phyloP scores from a whole-genome alignment of 305 asterid genomes.

The Fraxinus floribunda region DNA sequence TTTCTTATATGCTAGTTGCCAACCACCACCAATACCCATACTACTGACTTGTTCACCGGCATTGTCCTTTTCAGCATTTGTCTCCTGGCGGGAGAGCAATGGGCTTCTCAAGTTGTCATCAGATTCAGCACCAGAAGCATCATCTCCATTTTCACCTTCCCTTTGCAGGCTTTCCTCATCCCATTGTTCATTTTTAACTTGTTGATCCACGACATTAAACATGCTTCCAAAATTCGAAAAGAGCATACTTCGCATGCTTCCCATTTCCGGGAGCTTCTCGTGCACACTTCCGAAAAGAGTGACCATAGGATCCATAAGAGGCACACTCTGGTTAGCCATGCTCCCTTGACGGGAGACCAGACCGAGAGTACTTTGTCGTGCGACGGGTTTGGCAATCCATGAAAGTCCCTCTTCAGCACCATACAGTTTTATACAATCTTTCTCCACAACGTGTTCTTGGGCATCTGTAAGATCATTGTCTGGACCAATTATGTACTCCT shows the following conservation, averaged over 20 bases:
- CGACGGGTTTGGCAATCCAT: slow-evolving; percentile 82
- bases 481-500: slow-evolving; percentile 75
- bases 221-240: slow-evolving; percentile 76
- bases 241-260: slow-evolving; percentile 84
- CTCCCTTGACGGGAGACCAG: slow-evolving; percentile 79
- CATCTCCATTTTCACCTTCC: slow-evolving; percentile 44
- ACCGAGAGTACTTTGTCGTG: slow-evolving; percentile 67
- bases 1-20: slow-evolving; percentile 87
- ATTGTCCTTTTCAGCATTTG: slow-evolving; percentile 55
- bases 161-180: slow-evolving; percentile 64
- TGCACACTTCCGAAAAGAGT: slow-evolving; percentile 86
- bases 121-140: slow-evolving; percentile 52
- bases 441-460: slow-evolving; percentile 54
- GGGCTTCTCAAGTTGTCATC: slow-evolving; percentile 84
- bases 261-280: slow-evolving; percentile 64
- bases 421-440: slow-evolving; percentile 63
- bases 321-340: slow-evolving; percentile 41
- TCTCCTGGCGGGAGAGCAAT: slow-evolving; percentile 57
- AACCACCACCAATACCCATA: slow-evolving; percentile 92
- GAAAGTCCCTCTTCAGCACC: slow-evolving; percentile 95
- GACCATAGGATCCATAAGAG: slow-evolving; percentile 78
- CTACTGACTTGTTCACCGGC: slow-evolving; percentile 49
- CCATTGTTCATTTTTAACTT: slow-evolving; percentile 54
- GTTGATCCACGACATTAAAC: slow-evolving; percentile 53
- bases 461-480: slow-evolving; percentile 53